A percentile compares a stretch with the other conserved stretches of the same genome.
Evolutionary conservation across 495 filamentous ascomycete species (phyloP).

Genomic region (Daldinia vernicosa): DNA sequence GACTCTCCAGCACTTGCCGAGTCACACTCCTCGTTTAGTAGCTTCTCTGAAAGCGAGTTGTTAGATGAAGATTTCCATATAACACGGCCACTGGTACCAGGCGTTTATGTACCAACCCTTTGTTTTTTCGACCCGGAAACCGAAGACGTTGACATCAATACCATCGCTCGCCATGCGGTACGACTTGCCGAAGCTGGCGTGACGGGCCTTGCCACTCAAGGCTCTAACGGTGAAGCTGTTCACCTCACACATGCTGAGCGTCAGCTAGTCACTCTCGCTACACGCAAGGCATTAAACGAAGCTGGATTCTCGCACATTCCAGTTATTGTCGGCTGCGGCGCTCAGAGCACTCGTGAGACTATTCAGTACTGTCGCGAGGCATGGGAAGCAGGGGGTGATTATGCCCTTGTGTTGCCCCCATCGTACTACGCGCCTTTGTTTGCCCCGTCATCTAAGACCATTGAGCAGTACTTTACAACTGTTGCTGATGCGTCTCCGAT

Average conservation of each 20-base stretch:
- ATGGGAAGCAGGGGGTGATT: constrained; percentile 81
- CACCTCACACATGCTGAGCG: constrained; percentile 80
- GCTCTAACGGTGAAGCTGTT: constrained; percentile 91
- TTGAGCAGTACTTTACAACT: constrained; percentile 74
- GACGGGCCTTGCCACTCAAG: constrained; percentile 82
- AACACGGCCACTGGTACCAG: constrained; percentile 72
- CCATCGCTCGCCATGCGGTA: constrained; percentile 77
- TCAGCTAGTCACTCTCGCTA: constrained; percentile 76
- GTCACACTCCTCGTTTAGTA: constrained; percentile 51
- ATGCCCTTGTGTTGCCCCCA: constrained; percentile 86
- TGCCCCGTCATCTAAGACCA: constrained; percentile 67
- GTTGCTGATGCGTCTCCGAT: constrained; percentile 75
- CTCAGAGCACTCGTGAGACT: constrained; percentile 86
- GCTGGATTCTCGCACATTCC: constrained; percentile 77
- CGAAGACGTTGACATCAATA: constrained; percentile 77
- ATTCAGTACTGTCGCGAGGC: constrained; percentile 83
- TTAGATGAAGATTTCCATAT: constrained; percentile 55
- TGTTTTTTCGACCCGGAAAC: constrained; percentile 84
- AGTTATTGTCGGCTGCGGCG: constrained; percentile 86
- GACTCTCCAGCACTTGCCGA: constrained; percentile 44
- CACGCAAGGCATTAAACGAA: constrained; percentile 76
- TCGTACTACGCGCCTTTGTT: constrained; percentile 81
- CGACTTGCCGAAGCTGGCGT: constrained; percentile 85
- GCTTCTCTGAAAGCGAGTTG: constrained; percentile 55
- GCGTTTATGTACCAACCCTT: constrained; percentile 87